Evolutionary conservation across 768 basidiomycete genomes (phyloP), one percentile per base, ranked within the genome.

Genomic region (Pulveroboletus frians): DNA sequence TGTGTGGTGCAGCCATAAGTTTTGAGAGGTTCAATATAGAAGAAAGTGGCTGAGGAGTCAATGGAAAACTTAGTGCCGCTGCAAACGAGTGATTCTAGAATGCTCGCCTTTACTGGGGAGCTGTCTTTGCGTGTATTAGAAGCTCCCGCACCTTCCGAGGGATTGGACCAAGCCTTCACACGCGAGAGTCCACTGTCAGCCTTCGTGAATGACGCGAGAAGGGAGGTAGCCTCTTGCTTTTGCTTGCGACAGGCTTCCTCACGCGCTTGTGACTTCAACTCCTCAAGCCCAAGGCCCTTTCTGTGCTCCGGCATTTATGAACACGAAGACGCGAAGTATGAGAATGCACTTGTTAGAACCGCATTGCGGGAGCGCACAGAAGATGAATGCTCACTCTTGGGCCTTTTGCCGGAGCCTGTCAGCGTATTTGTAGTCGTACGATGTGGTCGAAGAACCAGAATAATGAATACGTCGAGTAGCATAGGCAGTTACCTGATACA

Each of bases 11-110:
- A 21, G 78, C 71, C 49, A 88, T 59, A 20, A 94, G 68, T 46
- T 81, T 79, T 17, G 80, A 71, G 11, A 94, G 65, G 66, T 96
- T 92, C 57, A 97, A 72, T 52, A 96, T 84, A 9, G 77, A 80
- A 4, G 83, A 78, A 18, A 98, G 75, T 9, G 92, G 85, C 95
- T 97, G 14, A 42, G 2, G 6, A 26, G 34, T 50, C 18, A 15
- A n/a, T 23, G 29, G 15, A 9, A 5, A 21, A 14, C 17, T 50
- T 17, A 32, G 39, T 11, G 47, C 39, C 11, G 29, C 34, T 13
- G 45, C 26, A 49, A 6, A 7, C 15, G 7, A 45, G 44, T 32
- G 39, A 37, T 8, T 37, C 30, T 18, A 43, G 26, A 14, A 44
- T 9, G 64, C 73, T 48, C 59, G 77, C 83, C 73, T 81, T 85